Percentiles rank a stretch among this genome's conserved stretches.
Evolutionary conservation across 768 basidiomycete genomes (phyloP).

Genomic region (Hebeloma cylindrosporum): DNA sequence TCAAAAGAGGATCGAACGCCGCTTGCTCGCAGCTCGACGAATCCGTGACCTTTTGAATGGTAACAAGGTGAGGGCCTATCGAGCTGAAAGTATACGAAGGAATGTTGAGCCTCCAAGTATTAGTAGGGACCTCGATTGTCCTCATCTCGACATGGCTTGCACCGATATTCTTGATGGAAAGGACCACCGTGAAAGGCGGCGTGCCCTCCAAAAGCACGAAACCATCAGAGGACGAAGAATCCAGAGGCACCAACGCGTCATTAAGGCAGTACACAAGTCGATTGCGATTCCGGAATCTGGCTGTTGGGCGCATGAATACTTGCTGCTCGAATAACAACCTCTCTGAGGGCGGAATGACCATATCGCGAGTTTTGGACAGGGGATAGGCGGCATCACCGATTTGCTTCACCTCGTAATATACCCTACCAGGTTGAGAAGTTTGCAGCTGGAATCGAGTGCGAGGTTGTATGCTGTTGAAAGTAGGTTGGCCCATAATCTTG

Average conservation of each 20-base stretch:
- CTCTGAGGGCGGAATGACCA: conserved; percentile 64
- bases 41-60: conserved; percentile 77
- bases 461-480: conserved; percentile 82
- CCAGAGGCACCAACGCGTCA: conserved; percentile 59
- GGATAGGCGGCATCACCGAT: conserved; percentile 87
- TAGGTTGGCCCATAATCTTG: conserved; percentile 70
- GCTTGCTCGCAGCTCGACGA: conserved; percentile 80
- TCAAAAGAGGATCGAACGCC: conserved; percentile 55
- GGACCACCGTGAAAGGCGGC: conserved; percentile 78
- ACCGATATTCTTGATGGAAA: conserved; percentile 77
- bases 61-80: conserved; percentile 79
- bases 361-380: conserved; percentile 61
- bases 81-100: conserved; percentile 73
- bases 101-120: conserved; percentile 69
- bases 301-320: conserved; percentile 78
- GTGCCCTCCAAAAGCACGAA: conserved; percentile 73
- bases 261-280: conserved; percentile 75
- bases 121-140: conserved; percentile 47
- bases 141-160: conserved; percentile 62
- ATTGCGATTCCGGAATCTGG: conserved; percentile 67
- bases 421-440: conserved; percentile 72
- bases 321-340: conserved; percentile 84
- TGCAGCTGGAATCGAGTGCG: conserved; percentile 80
- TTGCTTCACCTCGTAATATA: conserved; percentile 89
- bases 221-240: conserved; percentile 54